Conservation (phyloP, 768 basidiomycete genomes). For the Phaeotremella skinneri region DNA sequence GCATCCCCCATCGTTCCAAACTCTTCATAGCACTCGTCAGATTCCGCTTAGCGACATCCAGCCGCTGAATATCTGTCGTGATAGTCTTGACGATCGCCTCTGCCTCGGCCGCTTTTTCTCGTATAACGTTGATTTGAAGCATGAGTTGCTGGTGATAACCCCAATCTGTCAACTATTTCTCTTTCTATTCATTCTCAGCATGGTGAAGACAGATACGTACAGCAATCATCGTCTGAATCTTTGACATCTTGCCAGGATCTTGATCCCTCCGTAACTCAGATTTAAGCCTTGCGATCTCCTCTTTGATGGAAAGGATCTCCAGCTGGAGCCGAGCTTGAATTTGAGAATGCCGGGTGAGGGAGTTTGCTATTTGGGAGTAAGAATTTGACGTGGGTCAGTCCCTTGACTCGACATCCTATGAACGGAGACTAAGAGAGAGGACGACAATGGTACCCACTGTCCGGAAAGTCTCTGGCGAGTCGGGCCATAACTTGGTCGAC, state of each 20-base stretch:
- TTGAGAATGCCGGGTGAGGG: constrained; percentile 67
- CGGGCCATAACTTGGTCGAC: constrained; percentile 31
- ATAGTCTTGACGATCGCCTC: constrained; percentile 94
- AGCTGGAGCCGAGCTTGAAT: constrained; percentile 68
- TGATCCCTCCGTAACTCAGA: constrained; percentile 70
- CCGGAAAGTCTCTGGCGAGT: constrained; percentile 30
- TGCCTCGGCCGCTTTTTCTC: constrained; percentile 94
- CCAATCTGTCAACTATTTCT: background rate
- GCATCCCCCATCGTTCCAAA: constrained; percentile 86
- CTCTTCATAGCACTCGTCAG: constrained; percentile 84
- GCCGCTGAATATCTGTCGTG: constrained; percentile 90
- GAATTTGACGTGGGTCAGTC: constrained; percentile 8
- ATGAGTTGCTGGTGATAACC: constrained; percentile 69
- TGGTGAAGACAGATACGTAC: constrained; percentile 55
- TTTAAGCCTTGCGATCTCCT: constrained; percentile 69
- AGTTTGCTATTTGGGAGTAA: constrained; percentile 60
- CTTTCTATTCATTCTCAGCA: background rate
- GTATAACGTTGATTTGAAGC: constrained; percentile 90
- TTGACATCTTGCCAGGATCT: constrained; percentile 81
- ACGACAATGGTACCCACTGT: constrained; percentile 26
- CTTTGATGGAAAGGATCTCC: constrained; percentile 67
- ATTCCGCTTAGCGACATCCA: constrained; percentile 92
- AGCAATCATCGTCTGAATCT: constrained; percentile 94
- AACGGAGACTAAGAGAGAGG: background rate
- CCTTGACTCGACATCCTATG: background rate